These are phyloP conservation scores for Ogataea nakhonphanomensis DNA, from an alignment of 805 yeast species.

Conservation along the genomic window DNA sequence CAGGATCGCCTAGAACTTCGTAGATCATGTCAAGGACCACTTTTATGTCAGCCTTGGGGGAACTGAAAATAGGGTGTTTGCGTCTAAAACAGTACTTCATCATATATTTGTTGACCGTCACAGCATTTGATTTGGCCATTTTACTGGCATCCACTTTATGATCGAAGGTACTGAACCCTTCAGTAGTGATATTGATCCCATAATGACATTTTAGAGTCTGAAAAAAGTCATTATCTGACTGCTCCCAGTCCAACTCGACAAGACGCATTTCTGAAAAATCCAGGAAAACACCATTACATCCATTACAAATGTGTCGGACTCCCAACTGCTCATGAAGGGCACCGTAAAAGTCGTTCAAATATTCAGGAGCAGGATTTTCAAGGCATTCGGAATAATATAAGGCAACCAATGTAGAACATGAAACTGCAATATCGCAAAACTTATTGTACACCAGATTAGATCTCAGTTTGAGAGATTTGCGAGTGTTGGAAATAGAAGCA, in stretches of 20 bases:
- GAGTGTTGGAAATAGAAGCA: constrained; percentile 35
- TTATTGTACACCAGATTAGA: constrained; percentile 42
- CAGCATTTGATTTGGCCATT: constrained; percentile 38
- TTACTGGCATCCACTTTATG: constrained; percentile 49
- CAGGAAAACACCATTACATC: constrained; percentile 59
- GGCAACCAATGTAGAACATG: constrained; percentile 36
- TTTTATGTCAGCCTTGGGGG: constrained; percentile 70
- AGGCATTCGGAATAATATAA: constrained; percentile 35
- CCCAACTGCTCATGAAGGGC: constrained; percentile 76
- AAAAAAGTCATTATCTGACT: constrained; percentile 64
- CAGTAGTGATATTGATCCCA: constrained; percentile 60
- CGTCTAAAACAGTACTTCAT: constrained; percentile 53
- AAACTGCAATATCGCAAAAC: constrained; percentile 44
- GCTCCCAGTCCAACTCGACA: constrained; percentile 37
- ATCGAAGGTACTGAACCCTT: constrained; percentile 59
- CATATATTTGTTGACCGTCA: constrained; percentile 40
- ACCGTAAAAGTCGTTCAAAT: constrained; percentile 46
- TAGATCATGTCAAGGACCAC: constrained; percentile 66
- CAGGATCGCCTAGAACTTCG: constrained; percentile 69
- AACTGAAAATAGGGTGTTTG: constrained; percentile 55
- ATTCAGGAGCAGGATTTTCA: constrained; percentile 18
- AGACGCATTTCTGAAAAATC: constrained; percentile 54
- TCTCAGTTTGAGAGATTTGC: constrained; percentile 39
- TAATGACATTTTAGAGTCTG: constrained; percentile 79
- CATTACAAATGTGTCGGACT: constrained; percentile 60